Base-by-base conservation (phyloP, 139 green algal genomes). In the Diplosphaera chodatii region DNA sequence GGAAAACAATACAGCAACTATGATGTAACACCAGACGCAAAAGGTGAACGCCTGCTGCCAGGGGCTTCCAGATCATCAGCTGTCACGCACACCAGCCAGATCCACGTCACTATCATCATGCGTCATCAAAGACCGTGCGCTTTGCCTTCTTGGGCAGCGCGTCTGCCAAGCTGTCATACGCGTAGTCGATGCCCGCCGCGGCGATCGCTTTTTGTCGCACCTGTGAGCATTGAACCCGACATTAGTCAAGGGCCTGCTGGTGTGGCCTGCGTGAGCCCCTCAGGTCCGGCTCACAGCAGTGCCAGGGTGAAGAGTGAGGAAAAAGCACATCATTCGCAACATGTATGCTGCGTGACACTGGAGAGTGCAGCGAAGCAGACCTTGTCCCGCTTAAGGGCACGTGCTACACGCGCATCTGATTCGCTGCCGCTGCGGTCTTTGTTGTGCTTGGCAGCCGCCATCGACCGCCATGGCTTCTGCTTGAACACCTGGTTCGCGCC, bases 181-280 rank as follows among this genome's bases (percentile, higher is more conserved):
- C 79, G 67, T 96, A 97, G 0, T 96, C 85, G 37, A 97, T 92
- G 64, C 91, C 91, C 25, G 85, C 82, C 32, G 81, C 82, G 25
- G 70, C 62, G 23, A 96, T 92, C 21, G 72, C 78, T 66, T 83
- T 55, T 55, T 83, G 66, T 31, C 92, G 80, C 63, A 76, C 63
- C 40, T 72, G 75, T 18, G 48, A 23, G 37, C 37, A 8, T n/a
- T 59, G 48, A 3, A 59, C 48, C 16, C 16, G 13, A 48, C 8
- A 48, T 8, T 13, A 48, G 37, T 13, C 37, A 13, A 48, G 8
- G 10, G 37, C 37, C 8, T 8, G 37, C 8, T 48, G 37, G 13
- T 48, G 10, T 13, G 13, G 37, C 10, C 37, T 48, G 37, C 37
- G 13, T 48, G 13, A 48, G 13, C 37, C 37, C 37, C n/a, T n/a